Conservation (phyloP, 2,329 filamentous ascomycete genomes). For the Apiospora marii region DNA sequence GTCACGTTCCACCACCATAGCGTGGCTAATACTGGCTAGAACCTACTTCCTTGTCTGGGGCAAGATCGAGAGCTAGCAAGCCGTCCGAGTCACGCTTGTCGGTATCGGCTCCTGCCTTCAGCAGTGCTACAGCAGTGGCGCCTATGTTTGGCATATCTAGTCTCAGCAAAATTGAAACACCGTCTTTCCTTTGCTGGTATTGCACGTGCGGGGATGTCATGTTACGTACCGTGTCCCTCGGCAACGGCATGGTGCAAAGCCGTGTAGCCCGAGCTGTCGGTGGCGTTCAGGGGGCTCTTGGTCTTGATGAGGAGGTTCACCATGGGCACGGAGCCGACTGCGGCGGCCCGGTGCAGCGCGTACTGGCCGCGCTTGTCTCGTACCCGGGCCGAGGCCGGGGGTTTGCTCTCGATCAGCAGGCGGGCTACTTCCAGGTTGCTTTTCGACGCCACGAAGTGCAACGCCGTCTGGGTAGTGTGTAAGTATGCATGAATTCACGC, state of each 20-base stretch:
- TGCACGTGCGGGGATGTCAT: too few relatives aligned
- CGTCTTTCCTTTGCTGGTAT: too few relatives aligned
- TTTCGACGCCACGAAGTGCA: conserved; percentile 94
- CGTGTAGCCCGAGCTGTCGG: conserved; percentile 84
- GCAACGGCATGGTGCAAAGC: conserved; percentile 88
- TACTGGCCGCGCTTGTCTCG: conserved; percentile 91
- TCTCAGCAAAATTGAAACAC: background rate
- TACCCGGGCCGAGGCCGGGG: conserved; percentile 76
- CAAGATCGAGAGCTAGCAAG: conserved; percentile 77
- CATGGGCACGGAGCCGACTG: conserved; percentile 88
- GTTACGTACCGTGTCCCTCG: conserved; percentile 70
- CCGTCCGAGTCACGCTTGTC: conserved; percentile 80
- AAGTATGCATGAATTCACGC: background rate
- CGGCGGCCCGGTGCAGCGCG: conserved; percentile 88
- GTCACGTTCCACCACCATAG: background rate
- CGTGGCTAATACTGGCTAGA: background rate
- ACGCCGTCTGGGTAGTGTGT: conserved; percentile 68
- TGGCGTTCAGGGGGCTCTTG: conserved; percentile 81
- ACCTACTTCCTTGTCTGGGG: conserved; percentile 83
- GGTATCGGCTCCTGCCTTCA: conserved; percentile 85
- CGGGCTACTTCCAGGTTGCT: conserved; percentile 83
- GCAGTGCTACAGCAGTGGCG: conserved; percentile 81
- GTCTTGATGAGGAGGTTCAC: conserved; percentile 79
- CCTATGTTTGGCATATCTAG: conserved; percentile 50
- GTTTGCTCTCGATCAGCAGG: conserved; percentile 75